Evolutionary conservation across 1,284 basidiomycete species (phyloP), one percentile per base, ranked within the genome.

Genomic region (Rugosomyces carneus): DNA sequence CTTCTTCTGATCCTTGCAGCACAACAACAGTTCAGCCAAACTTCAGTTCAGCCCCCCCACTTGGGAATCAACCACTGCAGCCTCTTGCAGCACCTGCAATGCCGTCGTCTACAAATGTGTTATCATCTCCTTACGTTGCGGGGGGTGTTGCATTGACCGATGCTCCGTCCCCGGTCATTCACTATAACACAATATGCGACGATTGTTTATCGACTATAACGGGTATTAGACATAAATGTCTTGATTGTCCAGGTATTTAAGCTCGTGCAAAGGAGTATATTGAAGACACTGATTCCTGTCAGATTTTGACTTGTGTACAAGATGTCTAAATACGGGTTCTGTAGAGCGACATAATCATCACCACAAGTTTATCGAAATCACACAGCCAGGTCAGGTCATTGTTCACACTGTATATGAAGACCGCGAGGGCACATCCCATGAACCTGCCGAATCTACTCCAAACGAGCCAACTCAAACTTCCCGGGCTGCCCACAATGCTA

Each of bases 231-330:
- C 78, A 85, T 62, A 89, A 88, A 61, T 89, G 85, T 53, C 64
- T 88, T 13, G 84, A 88, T 55, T 89, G 85, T 60, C 67, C 71
- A 41, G 70, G 83, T 84, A 58, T 38, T 23, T 23, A 4, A 23
- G 21, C 21, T 23, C 21, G 7, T 23, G 7, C 7, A 4, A 7
- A 23, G 7, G 21, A 23, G 21, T 23, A 23, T 39, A 35, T 27
- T n/a, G 5, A 35, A 24, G 9, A 23, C 21, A n/a, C 35, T 40
- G 5, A 41, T 32, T 26, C 5, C 20, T 4, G 31, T 31, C 44
- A 77, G 85, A 89, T 60, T 89, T 78, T 57, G 87, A 89, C 60
- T 65, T 88, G 36, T 89, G 87, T 60, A 71, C 75, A 0, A 6
- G 52, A 1, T 89, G 85, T 60, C 67, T 80, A 23, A 51, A 59